These are phyloP conservation scores for Lachnellula subtilissima DNA, from an alignment of 2,329 filamentous ascomycete genomes.

Conservation along the genomic window DNA sequence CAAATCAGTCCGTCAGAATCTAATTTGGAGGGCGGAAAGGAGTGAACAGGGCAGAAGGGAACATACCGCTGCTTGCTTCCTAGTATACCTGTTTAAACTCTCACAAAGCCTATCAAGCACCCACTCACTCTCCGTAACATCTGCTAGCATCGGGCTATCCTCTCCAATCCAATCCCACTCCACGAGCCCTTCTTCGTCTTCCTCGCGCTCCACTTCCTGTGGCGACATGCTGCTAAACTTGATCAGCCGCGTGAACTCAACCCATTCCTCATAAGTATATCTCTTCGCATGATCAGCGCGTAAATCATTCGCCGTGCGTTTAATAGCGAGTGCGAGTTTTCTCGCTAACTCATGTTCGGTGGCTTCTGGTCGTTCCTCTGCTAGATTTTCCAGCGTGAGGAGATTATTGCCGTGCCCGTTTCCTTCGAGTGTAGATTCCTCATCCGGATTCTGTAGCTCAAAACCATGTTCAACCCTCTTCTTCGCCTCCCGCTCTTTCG, in stretches of 20 bases:
- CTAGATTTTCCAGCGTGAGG: slow-evolving; percentile 37
- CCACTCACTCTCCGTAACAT: slow-evolving; percentile 61
- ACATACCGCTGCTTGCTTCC: slow-evolving; percentile 25
- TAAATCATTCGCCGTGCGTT: slow-evolving; percentile 50
- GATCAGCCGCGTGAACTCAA: slow-evolving; percentile 59
- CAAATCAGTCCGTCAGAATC: not conserved
- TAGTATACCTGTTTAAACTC: slow-evolving; percentile 46
- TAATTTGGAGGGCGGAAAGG: not conserved
- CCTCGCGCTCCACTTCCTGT: slow-evolving; percentile 36
- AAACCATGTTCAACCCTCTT: slow-evolving; percentile 37
- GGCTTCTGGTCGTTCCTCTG: slow-evolving; percentile 30
- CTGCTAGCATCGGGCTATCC: slow-evolving; percentile 61
- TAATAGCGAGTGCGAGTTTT: slow-evolving; percentile 52
- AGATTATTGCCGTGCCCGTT: slow-evolving; percentile 6
- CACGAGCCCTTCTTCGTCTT: slow-evolving; percentile 53
- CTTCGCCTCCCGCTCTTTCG: slow-evolving; percentile 37
- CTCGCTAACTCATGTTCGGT: slow-evolving; percentile 47
- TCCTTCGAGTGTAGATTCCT: slow-evolving; percentile 14
- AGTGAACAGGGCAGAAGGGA: not conserved
- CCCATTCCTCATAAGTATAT: slow-evolving; percentile 67
- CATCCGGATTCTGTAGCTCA: slow-evolving; percentile 30
- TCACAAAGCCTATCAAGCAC: slow-evolving; percentile 61
- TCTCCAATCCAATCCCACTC: slow-evolving; percentile 72
- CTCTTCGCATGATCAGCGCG: slow-evolving; percentile 40
- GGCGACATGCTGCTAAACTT: slow-evolving; percentile 43